A percentile compares a stretch with the other conserved stretches of the same genome.
Conservation (phyloP, 2,329 filamentous ascomycete species). For the Ascochyta pisi region DNA sequence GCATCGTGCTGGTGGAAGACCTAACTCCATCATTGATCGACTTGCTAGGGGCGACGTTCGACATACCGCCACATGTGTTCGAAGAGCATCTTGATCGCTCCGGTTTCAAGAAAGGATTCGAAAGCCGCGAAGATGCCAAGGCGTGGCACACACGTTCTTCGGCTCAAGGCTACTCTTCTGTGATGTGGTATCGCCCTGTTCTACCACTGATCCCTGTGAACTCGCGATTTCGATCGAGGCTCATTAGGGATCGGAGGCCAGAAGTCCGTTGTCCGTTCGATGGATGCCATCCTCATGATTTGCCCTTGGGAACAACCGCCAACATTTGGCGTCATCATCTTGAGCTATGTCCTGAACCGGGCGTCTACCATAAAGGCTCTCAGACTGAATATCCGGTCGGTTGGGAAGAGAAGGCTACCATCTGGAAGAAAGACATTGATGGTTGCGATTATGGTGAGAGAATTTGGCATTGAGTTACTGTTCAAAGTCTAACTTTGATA, state of each 20-base stretch:
- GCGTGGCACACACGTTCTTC: neutral
- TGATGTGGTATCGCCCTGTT: neutral
- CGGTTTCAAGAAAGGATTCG: conserved; percentile 8
- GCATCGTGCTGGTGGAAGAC: conserved; percentile 21
- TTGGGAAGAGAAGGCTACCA: neutral
- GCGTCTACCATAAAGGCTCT: neutral
- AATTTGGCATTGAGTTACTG: too few relatives aligned
- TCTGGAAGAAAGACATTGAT: neutral
- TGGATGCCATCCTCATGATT: neutral
- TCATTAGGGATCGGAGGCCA: neutral
- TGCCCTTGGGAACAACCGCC: neutral
- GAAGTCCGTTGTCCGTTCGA: neutral
- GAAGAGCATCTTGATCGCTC: conserved; percentile 23
- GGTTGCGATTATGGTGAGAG: neutral
- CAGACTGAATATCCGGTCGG: neutral
- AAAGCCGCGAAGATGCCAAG: neutral
- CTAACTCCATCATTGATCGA: conserved; percentile 18
- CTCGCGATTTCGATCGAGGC: neutral
- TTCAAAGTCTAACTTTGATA: neutral
- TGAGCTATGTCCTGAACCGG: neutral
- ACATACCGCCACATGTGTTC: conserved; percentile 25
- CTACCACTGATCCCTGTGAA: neutral
- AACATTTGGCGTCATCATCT: conserved; percentile 1
- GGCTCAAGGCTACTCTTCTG: neutral
- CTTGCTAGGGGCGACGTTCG: conserved; percentile 21